A percentile compares a stretch with the other conserved stretches of the same genome.
phyloP scores from a whole-genome alignment of 176 grass and related monocot species.

The Ampelocalamus luodianensis region DNA sequence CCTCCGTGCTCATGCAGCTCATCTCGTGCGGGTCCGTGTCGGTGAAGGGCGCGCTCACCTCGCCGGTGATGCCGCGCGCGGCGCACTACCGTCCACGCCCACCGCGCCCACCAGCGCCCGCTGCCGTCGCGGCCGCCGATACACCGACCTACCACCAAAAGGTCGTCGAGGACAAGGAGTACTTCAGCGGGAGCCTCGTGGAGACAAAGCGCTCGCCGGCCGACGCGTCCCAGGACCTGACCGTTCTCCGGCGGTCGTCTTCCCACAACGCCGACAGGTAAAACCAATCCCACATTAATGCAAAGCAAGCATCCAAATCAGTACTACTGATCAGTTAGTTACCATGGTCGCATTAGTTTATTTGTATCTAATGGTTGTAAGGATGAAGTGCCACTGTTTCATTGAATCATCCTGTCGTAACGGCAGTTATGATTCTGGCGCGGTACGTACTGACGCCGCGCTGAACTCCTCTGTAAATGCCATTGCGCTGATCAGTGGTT shows the following conservation, averaged over 20 bases:
- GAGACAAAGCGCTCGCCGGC: constrained; percentile 55
- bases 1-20: constrained; percentile 83
- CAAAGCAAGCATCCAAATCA: background rate
- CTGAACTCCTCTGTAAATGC: background rate
- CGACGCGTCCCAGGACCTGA: constrained; percentile 31
- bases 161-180: constrained; percentile 69
- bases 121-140: background rate
- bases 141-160: constrained; percentile 15
- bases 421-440: constrained; percentile 11
- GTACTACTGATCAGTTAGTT: background rate
- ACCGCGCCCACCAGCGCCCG: constrained; percentile 29
- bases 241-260: constrained; percentile 69
- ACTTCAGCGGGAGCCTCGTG: constrained; percentile 78
- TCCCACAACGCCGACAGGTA: constrained; percentile 84
- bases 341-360: background rate
- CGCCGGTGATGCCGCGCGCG: constrained; percentile 50
- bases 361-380: background rate
- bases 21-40: constrained; percentile 84
- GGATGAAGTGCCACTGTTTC: constrained; percentile 30
- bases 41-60: constrained; percentile 45
- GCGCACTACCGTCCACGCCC: constrained; percentile 40
- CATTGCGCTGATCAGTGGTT: constrained; percentile 7
- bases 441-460: background rate
- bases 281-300: background rate
- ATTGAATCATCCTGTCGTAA: constrained; percentile 40